phyloP scores from a whole-genome alignment of 352 stramenopile species.

The Aphanomyces invadans region DNA sequence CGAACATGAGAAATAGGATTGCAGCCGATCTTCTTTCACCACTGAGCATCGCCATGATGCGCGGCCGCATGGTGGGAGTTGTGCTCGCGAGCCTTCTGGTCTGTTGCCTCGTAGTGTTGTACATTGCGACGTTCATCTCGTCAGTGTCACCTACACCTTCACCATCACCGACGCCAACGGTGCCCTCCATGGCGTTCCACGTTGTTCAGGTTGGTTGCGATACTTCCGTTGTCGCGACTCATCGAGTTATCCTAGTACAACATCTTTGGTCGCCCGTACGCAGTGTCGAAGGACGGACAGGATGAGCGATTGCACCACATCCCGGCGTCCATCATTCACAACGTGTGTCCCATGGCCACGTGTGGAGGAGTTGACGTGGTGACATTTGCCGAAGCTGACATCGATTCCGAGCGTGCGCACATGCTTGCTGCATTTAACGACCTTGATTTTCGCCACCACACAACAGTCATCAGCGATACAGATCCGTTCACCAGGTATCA shows the following conservation, averaged over 20 bases:
- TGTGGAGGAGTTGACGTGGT: constrained; percentile 51
- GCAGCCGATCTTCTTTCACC: no score
- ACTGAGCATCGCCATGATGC: not conserved
- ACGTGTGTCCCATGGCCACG: constrained; percentile 30
- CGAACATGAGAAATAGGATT: no score
- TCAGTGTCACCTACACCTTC: not conserved
- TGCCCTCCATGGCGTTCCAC: constrained; percentile 39
- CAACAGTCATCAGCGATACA: constrained; percentile 60
- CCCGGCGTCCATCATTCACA: constrained; percentile 37
- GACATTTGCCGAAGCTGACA: constrained; percentile 66
- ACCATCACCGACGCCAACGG: not conserved
- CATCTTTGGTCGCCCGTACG: constrained; percentile 57
- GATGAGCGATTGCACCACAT: constrained; percentile 52
- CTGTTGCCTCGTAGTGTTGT: constrained; percentile 8
- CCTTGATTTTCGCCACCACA: constrained; percentile 52
- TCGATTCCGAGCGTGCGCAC: constrained; percentile 36
- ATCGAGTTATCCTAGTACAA: constrained; percentile 50
- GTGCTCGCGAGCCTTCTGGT: constrained; percentile 1
- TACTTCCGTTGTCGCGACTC: not conserved
- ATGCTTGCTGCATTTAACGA: constrained; percentile 57
- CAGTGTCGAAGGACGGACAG: constrained; percentile 69
- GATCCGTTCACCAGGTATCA: constrained; percentile 67
- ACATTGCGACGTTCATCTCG: constrained; percentile 3
- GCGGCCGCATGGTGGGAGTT: not conserved
- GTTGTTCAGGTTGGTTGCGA: constrained; percentile 42